These are phyloP conservation scores for Yarrowia sp. DNA, from an alignment of 805 yeast species.

Conservation along the genomic window DNA sequence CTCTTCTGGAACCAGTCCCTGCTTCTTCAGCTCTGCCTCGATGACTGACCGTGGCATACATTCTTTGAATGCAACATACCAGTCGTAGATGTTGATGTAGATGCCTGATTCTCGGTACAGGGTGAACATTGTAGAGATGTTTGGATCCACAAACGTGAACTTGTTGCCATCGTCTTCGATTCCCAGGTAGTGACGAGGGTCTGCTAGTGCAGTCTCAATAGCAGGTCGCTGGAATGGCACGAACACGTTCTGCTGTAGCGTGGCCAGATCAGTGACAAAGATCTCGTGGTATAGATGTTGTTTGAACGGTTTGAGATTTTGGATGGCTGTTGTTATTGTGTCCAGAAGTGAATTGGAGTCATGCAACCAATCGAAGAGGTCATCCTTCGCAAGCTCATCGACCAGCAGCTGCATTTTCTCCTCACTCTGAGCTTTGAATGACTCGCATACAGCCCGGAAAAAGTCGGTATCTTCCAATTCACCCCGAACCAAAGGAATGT, in stretches of 20 bases:
- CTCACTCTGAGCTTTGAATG: neutral
- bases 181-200: slow-evolving; percentile 40
- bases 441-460: neutral
- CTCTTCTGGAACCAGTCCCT: slow-evolving; percentile 26
- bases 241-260: slow-evolving; percentile 40
- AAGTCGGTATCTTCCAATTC: neutral
- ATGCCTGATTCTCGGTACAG: slow-evolving; percentile 77
- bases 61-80: slow-evolving; percentile 56
- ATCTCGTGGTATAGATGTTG: slow-evolving; percentile 43
- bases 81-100: slow-evolving; percentile 63
- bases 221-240: slow-evolving; percentile 46
- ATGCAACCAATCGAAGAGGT: slow-evolving; percentile 5
- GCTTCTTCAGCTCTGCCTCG: neutral
- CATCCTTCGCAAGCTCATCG: neutral
- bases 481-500: neutral
- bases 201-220: slow-evolving; percentile 43
- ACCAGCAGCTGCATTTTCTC: neutral
- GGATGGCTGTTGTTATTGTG: neutral
- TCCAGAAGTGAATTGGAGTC: neutral
- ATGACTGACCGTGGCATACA: slow-evolving; percentile 16
- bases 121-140: slow-evolving; percentile 55
- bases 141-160: slow-evolving; percentile 45
- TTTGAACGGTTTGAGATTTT: slow-evolving; percentile 22
- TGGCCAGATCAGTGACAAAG: slow-evolving; percentile 40
- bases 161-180: slow-evolving; percentile 28